phyloP scores from a whole-genome alignment of 2,329 filamentous ascomycete genomes.

The Rasamsonia emersonii region DNA sequence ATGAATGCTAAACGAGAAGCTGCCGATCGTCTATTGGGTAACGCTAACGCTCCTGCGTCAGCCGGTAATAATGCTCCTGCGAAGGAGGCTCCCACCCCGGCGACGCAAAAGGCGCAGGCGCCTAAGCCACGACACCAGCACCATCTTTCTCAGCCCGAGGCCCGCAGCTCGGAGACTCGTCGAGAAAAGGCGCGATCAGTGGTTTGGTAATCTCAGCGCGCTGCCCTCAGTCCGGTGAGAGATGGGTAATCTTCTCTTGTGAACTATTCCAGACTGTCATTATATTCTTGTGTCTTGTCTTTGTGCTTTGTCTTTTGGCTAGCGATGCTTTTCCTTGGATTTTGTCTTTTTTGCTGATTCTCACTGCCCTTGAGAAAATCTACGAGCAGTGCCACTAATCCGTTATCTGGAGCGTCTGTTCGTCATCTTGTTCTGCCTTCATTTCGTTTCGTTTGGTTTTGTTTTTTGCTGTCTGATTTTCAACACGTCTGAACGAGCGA shows the following conservation, averaged over 20 bases:
- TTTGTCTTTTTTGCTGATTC: constrained; percentile 9
- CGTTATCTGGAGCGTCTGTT: no score
- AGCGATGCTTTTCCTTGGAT: constrained; percentile 8
- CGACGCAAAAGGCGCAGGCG: constrained; percentile 19
- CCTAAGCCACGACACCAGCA: constrained; percentile 31
- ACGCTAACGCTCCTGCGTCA: constrained; percentile 12
- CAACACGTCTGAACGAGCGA: no score
- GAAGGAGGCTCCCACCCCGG: constrained; percentile 18
- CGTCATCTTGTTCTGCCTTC: no score
- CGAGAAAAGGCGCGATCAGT: constrained; percentile 35
- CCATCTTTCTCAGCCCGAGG: constrained; percentile 32
- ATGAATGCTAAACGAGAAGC: constrained; percentile 24
- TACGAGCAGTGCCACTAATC: no score
- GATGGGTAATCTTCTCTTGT: no score
- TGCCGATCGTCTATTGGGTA: constrained; percentile 17
- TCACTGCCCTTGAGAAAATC: no score
- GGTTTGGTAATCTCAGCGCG: constrained; percentile 19
- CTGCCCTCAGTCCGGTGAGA: no score
- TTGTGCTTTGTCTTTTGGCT: no score
- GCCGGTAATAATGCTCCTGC: constrained; percentile 13
- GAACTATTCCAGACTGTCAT: no score
- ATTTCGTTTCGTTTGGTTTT: no score
- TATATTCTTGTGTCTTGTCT: no score
- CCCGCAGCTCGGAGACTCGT: constrained; percentile 25
- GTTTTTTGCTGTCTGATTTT: no score